Conservation (phyloP, 257 asterid species). For the Nyctanthes arbortristis region DNA sequence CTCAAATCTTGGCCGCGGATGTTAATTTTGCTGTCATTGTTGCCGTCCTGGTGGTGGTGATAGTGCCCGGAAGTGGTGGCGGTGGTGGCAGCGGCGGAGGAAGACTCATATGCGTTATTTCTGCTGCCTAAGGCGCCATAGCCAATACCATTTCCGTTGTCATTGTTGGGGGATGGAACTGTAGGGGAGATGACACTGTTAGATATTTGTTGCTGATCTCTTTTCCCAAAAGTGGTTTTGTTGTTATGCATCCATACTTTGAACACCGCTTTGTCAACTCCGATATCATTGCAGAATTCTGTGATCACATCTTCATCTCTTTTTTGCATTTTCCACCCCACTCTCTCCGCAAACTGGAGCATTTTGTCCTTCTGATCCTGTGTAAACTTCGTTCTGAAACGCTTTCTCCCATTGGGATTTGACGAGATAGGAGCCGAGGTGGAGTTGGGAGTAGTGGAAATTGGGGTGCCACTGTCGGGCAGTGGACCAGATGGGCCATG, state of each 20-base stretch:
- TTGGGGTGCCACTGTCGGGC: slow-evolving; percentile 31
- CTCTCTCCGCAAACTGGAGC: slow-evolving; percentile 64
- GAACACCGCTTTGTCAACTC: slow-evolving; percentile 68
- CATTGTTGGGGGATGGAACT: slow-evolving; percentile 18
- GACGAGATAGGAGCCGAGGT: slow-evolving; percentile 8
- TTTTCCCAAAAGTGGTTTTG: slow-evolving; percentile 60
- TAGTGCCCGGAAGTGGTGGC: slow-evolving; percentile 1
- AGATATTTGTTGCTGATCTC: slow-evolving; percentile 36
- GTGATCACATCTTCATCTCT: slow-evolving; percentile 59
- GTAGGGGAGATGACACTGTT: slow-evolving; percentile 22
- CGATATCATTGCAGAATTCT: slow-evolving; percentile 55
- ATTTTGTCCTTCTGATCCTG: slow-evolving; percentile 66
- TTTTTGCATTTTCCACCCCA: slow-evolving; percentile 87
- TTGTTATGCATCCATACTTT: slow-evolving; percentile 97
- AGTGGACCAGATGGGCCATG: slow-evolving; percentile 55
- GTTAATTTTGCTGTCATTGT: slow-evolving; percentile 32
- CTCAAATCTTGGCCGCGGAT: slow-evolving; percentile 29
- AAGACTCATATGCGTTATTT: not conserved
- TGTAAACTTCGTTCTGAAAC: slow-evolving; percentile 73
- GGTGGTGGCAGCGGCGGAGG: slow-evolving; percentile 16
- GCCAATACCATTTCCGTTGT: slow-evolving; percentile 32
- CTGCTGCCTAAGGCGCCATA: slow-evolving; percentile 1
- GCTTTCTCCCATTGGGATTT: slow-evolving; percentile 50
- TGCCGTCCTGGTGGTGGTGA: slow-evolving; percentile 35
- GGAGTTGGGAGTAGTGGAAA: slow-evolving; percentile 28